These are phyloP conservation scores for Globisporangium parvum DNA, from an alignment of 352 stramenopile species.

Conservation along the genomic window DNA sequence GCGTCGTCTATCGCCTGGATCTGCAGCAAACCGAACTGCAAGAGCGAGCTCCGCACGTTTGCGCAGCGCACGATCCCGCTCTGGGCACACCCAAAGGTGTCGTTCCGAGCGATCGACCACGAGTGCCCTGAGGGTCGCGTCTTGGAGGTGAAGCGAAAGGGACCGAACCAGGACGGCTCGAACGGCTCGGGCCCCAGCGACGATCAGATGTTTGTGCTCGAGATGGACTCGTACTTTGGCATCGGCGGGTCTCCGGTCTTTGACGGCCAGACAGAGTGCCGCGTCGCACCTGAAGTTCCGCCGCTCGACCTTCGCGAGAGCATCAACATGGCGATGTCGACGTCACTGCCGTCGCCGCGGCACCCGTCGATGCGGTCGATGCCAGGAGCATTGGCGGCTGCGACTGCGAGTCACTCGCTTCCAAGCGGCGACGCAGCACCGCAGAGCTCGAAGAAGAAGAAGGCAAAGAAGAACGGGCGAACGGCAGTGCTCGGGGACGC, in stretches of 20 bases:
- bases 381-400: neutral
- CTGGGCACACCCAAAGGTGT: conserved; percentile 75
- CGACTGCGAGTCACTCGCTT: neutral
- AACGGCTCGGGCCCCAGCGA: conserved; percentile 41
- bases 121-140: conserved; percentile 44
- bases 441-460: conserved; percentile 28
- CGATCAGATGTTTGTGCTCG: conserved; percentile 76
- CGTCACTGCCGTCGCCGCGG: conserved; percentile 39
- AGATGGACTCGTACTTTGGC: conserved; percentile 86
- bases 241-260: conserved; percentile 77
- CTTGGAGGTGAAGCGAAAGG: conserved; percentile 73
- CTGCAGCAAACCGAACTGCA: conserved; percentile 22
- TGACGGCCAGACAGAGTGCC: conserved; percentile 31
- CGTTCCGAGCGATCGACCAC: conserved; percentile 49
- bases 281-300: conserved; percentile 34
- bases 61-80: conserved; percentile 52
- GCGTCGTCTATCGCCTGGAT: neutral
- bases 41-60: conserved; percentile 68
- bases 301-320: conserved; percentile 57
- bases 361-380: conserved; percentile 4
- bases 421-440: neutral
- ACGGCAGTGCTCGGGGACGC: neutral
- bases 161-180: conserved; percentile 32
- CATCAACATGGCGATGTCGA: conserved; percentile 79
- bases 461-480: conserved; percentile 22